Conservation (phyloP, 345 rosid genomes). For the Melaleuca alternifolia region DNA sequence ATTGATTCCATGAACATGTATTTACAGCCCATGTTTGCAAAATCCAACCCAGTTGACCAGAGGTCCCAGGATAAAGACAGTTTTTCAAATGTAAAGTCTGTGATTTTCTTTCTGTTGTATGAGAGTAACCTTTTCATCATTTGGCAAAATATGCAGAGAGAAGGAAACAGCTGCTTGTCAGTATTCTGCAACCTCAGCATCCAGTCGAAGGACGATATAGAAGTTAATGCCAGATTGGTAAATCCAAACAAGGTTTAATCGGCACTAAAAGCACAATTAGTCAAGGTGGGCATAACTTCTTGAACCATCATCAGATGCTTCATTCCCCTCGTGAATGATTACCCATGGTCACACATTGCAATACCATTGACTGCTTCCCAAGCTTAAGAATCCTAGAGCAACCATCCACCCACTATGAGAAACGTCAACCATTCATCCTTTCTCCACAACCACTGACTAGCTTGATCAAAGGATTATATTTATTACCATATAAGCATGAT, state of each 20-base stretch:
- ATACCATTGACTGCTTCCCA: background rate
- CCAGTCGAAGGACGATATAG: background rate
- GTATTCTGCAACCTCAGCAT: background rate
- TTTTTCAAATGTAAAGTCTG: background rate
- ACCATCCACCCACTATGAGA: background rate
- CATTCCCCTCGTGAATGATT: background rate
- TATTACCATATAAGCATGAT: background rate
- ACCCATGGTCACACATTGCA: background rate
- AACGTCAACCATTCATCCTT: background rate
- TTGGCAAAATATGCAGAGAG: background rate
- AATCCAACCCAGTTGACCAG: background rate
- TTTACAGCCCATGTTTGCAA: background rate
- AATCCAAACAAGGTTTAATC: background rate
- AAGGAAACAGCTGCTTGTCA: background rate
- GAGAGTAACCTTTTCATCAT: background rate
- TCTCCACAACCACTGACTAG: background rate
- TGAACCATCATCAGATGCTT: background rate
- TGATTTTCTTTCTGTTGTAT: background rate
- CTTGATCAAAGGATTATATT: background rate
- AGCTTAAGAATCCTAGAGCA: background rate
- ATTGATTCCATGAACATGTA: background rate
- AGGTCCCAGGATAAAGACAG: background rate
- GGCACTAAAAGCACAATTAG: background rate
- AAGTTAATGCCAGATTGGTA: background rate
- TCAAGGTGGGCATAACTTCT: background rate